These are phyloP conservation scores for Kuraishia cidri DNA, from an alignment of 805 yeast species.

Conservation along the genomic window DNA sequence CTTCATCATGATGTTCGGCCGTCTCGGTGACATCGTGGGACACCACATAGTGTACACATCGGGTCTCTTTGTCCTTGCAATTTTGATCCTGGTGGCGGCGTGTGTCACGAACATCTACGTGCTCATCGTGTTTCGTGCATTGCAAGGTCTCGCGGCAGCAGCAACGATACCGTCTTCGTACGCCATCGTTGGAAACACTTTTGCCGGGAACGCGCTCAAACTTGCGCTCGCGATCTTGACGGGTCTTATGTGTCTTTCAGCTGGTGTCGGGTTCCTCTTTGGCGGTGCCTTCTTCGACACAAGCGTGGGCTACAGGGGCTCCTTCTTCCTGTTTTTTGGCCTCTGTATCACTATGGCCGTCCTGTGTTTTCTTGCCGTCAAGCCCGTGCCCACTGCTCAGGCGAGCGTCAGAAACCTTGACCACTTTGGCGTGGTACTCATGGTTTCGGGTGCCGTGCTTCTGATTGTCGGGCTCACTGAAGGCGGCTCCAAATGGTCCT, in stretches of 20 bases:
- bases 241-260: conserved; percentile 15
- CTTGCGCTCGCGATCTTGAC: conserved; percentile 17
- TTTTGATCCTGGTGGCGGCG: conserved; percentile 23
- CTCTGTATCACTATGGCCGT: conserved; percentile 11
- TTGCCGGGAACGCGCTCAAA: conserved; percentile 16
- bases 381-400: conserved; percentile 14
- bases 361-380: conserved; percentile 17
- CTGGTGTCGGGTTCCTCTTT: conserved; percentile 28
- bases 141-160: conserved; percentile 29
- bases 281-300: conserved; percentile 35
- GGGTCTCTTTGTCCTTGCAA: conserved; percentile 13
- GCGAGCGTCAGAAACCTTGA: conserved; percentile 17
- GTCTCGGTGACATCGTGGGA: conserved; percentile 25
- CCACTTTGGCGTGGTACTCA: conserved; percentile 17
- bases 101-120: conserved; percentile 22
- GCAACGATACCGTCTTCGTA: conserved; percentile 23
- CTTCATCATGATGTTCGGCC: conserved; percentile 26
- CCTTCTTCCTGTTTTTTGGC: conserved; percentile 28
- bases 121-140: conserved; percentile 24
- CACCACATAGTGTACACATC: conserved; percentile 14
- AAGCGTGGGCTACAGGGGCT: conserved; percentile 26
- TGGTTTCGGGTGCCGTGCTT: conserved; percentile 22
- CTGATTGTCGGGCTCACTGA: conserved; percentile 27
- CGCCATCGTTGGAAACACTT: conserved; percentile 21
- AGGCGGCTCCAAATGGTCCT: conserved; percentile 26